phyloP scores from a whole-genome alignment of 768 basidiomycete species.

The Suillus variegatus region DNA sequence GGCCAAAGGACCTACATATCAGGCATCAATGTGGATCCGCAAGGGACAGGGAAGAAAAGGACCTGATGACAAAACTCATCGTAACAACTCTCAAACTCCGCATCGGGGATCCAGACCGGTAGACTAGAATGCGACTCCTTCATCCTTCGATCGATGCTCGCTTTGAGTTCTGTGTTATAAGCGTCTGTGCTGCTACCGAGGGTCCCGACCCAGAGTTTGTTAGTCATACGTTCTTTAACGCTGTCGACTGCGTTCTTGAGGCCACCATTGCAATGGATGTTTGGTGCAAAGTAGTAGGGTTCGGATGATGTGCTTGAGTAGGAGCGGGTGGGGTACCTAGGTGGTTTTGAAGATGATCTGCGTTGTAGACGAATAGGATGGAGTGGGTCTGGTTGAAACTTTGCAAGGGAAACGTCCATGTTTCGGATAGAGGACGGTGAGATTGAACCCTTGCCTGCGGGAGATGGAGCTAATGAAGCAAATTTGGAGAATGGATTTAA shows the following conservation, averaged over 20 bases:
- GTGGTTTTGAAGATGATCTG: constrained; percentile 50
- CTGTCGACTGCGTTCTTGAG: constrained; percentile 81
- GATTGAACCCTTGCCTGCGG: constrained; percentile 25
- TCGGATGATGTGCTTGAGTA: constrained; percentile 23
- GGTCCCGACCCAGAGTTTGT: constrained; percentile 68
- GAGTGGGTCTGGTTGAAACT: constrained; percentile 49
- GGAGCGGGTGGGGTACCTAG: constrained; percentile 28
- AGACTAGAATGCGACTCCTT: constrained; percentile 40
- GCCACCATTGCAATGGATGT: constrained; percentile 80
- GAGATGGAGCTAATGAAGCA: constrained; percentile 28
- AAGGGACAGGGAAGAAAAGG: constrained; percentile 16
- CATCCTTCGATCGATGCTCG: constrained; percentile 55
- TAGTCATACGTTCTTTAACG: constrained; percentile 53
- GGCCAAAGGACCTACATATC: constrained; percentile 72
- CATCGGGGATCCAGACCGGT: constrained; percentile 81
- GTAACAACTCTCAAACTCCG: constrained; percentile 77
- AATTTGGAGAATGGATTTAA: constrained; percentile 57
- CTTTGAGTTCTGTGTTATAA: constrained; percentile 56
- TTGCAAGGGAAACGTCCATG: constrained; percentile 39
- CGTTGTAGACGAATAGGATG: constrained; percentile 45
- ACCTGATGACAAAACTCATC: constrained; percentile 88
- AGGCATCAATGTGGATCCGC: constrained; percentile 13
- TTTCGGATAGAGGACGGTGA: constrained; percentile 16
- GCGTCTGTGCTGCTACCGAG: constrained; percentile 71
- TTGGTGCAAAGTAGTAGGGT: constrained; percentile 53